Conservation (phyloP, 768 basidiomycete species). For the Boletus rufocinnamomeus region DNA sequence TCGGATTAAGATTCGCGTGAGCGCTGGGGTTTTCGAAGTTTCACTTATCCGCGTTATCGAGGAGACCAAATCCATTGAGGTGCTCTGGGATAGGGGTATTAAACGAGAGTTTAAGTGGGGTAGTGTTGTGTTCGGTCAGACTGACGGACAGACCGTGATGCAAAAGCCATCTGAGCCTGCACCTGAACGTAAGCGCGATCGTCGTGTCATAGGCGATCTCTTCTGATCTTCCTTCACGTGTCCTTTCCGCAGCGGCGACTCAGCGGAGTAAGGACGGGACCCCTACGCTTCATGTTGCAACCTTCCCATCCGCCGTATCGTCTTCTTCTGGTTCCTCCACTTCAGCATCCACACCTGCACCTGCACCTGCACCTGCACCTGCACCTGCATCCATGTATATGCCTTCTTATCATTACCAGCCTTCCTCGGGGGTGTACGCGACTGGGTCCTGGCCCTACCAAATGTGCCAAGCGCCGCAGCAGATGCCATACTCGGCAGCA, state of each 20-base stretch:
- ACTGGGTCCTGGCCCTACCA: constrained; percentile 39
- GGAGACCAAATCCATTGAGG: constrained; percentile 70
- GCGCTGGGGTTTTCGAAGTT: constrained; percentile 85
- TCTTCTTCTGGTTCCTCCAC: constrained; percentile 27
- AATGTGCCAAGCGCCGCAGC: constrained; percentile 22
- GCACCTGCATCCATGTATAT: constrained; percentile 24
- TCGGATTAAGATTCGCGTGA: constrained; percentile 82
- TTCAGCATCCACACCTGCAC: constrained; percentile 17
- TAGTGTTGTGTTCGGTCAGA: constrained; percentile 74
- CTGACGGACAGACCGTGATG: constrained; percentile 62
- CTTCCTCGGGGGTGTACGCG: constrained; percentile 20
- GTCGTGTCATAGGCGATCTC: not conserved
- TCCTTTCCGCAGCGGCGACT: constrained; percentile 17
- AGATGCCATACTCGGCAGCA: constrained; percentile 23
- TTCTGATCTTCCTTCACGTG: constrained; percentile 14
- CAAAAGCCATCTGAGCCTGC: constrained; percentile 68
- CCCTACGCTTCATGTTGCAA: constrained; percentile 25
- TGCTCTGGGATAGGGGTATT: constrained; percentile 75
- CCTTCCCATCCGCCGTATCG: constrained; percentile 25
- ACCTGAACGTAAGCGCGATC: constrained; percentile 44
- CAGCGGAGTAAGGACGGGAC: constrained; percentile 13
- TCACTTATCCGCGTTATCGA: constrained; percentile 71
- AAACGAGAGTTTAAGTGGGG: constrained; percentile 85
- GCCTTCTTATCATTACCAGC: constrained; percentile 24
- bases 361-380: constrained; percentile 20